Percentiles rank a stretch among this genome's conserved stretches.
phyloP scores from a whole-genome alignment of 768 basidiomycete genomes.

The Agaricus blazei region DNA sequence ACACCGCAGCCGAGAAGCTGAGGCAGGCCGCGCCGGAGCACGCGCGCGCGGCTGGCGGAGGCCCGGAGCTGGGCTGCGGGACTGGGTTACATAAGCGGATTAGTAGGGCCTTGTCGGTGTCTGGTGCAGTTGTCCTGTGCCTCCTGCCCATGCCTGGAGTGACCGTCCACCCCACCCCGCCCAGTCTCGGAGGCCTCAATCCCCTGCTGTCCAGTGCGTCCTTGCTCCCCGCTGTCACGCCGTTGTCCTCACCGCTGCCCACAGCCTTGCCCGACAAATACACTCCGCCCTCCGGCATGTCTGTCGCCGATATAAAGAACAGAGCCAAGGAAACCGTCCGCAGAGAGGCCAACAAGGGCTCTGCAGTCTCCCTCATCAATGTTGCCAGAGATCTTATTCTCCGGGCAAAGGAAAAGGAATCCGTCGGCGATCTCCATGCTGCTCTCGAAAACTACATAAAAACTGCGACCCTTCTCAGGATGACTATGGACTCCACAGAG shows the following conservation, averaged over 20 bases:
- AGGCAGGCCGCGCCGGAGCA: too few relatives aligned
- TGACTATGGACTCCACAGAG: conserved; percentile 57
- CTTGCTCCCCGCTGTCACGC: neutral
- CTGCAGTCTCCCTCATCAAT: conserved; percentile 56
- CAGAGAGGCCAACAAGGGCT: conserved; percentile 51
- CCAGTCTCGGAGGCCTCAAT: conserved; percentile 12
- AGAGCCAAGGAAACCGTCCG: conserved; percentile 42
- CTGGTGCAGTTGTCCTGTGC: neutral
- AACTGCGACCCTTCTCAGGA: conserved; percentile 52
- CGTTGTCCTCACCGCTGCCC: conserved; percentile 1
- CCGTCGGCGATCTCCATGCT: conserved; percentile 52
- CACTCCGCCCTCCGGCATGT: conserved; percentile 28
- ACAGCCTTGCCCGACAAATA: conserved; percentile 15
- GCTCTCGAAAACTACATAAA: conserved; percentile 58
- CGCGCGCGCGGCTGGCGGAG: too few relatives aligned
- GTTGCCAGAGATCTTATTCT: conserved; percentile 54
- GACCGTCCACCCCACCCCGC: conserved; percentile 18
- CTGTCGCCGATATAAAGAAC: conserved; percentile 37
- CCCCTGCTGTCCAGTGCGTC: conserved; percentile 4
- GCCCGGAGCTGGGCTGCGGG: too few relatives aligned
- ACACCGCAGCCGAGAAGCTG: too few relatives aligned
- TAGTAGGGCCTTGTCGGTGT: neutral
- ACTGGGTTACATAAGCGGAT: conserved; percentile 1
- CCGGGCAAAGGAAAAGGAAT: conserved; percentile 47
- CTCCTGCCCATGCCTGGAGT: conserved; percentile 22